phyloP scores from a whole-genome alignment of 768 basidiomycete species.

The Mycena rebaudengoi region DNA sequence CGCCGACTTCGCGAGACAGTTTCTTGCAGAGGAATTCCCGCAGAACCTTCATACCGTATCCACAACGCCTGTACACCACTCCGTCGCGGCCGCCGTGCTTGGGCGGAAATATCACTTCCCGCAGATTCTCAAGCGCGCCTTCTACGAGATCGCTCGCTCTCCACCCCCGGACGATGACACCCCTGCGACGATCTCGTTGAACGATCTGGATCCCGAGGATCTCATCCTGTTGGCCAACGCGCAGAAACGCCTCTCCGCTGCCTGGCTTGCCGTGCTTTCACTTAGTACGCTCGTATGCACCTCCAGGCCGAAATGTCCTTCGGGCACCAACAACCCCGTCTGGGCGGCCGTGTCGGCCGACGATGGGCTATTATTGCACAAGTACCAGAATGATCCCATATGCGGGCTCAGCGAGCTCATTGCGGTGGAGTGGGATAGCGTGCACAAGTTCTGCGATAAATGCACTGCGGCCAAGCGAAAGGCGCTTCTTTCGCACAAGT shows the following conservation, averaged over 20 bases:
- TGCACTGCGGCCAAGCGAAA: neutral
- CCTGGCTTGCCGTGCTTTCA: slow-evolving; percentile 14
- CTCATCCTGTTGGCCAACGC: slow-evolving; percentile 17
- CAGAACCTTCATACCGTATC: slow-evolving; percentile 28
- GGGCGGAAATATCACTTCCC: slow-evolving; percentile 38
- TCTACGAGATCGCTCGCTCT: slow-evolving; percentile 45
- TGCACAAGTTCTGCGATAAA: neutral
- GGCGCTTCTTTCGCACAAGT: neutral
- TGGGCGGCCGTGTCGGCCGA: neutral
- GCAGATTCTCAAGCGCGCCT: slow-evolving; percentile 43
- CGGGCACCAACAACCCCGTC: neutral
- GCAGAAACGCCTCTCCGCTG: slow-evolving; percentile 17
- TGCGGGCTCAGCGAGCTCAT: neutral
- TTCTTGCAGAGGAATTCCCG: slow-evolving; percentile 41
- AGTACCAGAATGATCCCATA: neutral
- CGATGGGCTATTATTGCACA: neutral
- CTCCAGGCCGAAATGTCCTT: neutral
- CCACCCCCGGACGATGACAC: neutral
- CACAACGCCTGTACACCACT: slow-evolving; percentile 24
- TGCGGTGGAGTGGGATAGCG: neutral
- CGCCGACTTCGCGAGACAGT: slow-evolving; percentile 33
- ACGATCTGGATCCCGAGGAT: neutral
- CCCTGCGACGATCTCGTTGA: neutral
- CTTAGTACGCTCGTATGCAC: neutral
- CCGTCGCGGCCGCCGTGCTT: slow-evolving; percentile 41